Evolutionary conservation across 73 alveolate species (phyloP), one percentile per base, ranked within the genome.

Genomic region (Paraurostyla sp.): DNA sequence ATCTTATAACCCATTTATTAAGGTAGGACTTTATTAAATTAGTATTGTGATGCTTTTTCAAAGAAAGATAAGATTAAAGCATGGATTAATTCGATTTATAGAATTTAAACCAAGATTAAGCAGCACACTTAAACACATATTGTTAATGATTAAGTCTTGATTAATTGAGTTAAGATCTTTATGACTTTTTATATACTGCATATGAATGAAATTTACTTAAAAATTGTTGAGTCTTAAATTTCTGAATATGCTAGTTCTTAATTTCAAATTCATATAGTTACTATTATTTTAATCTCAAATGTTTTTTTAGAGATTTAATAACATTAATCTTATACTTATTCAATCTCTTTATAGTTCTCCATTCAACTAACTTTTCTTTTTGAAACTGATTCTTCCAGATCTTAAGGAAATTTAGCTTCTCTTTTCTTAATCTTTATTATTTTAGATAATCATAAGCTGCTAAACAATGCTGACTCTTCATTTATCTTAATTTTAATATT

Each of bases 361-460:
- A 20, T 32, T 60, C 2, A 38, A 65, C 42, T 40, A n/a, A 38
- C 25, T 36, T 36, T 65, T 65, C 58, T 38, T 25, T 65, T 42
- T 38, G 9, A 38, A 65, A 65, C 46, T 1, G 0, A 13, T 35
- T 58, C 41, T 58, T 65, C 82, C 82, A 65, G 16, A 11, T 6
- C 4, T 65, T 6, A 65, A 38, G 41, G 13, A 13, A 0, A 13
- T 3, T 11, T 18, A 13, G 9, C 32, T 65, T 65, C 0, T 40
- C 42, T 23, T 65, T 32, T 36, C 58, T 65, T 36, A 11, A 11
- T 13, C 3, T 38, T 38, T 65, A 38, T 11, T 6, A 4, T 40
- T 65, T 65, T 38, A 65, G 2, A 38, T 65, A 65, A 40, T 65
- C 82, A 65, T 65, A 65, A 30, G 82, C 4, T 18, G 82, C 82